A percentile compares a stretch with the other conserved stretches of the same genome.
Conservation (phyloP, 75 land plant species). For the Ceratopteris richardii region DNA sequence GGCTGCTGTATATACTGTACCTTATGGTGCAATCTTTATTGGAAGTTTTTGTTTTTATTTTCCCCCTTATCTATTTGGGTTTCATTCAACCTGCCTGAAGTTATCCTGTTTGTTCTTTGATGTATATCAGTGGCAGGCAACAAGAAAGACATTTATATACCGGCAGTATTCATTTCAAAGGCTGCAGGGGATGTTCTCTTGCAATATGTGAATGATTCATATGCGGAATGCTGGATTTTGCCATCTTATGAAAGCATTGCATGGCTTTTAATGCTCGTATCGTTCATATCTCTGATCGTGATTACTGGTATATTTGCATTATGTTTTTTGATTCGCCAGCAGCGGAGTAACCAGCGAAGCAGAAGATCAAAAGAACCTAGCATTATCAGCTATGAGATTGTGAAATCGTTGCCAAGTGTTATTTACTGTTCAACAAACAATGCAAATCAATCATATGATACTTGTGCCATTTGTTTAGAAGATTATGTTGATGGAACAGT, state of each 20-base stretch:
- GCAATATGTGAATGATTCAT: conserved; percentile 28
- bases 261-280: conserved; percentile 51
- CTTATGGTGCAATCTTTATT: too few species aligned
- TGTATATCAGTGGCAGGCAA: conserved; percentile 48
- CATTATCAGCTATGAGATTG: conserved; percentile 32
- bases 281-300: conserved; percentile 49
- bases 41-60: too few species aligned
- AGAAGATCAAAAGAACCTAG: conserved; percentile 9
- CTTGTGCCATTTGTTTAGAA: conserved; percentile 80
- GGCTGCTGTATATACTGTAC: too few species aligned
- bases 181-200: conserved; percentile 48
- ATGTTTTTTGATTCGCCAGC: conserved; percentile 29
- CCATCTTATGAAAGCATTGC: conserved; percentile 31
- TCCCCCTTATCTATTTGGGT: too few species aligned
- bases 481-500: conserved; percentile 61
- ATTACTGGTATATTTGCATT: conserved; percentile 35
- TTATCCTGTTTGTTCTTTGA: too few species aligned
- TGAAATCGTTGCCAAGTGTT: conserved; percentile 50
- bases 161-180: conserved; percentile 72
- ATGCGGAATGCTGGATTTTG: conserved; percentile 45
- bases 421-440: conserved; percentile 26
- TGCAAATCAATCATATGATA: conserved; percentile 22
- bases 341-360: neutral
- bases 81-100: too few species aligned
- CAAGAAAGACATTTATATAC: conserved; percentile 33